Conservation (phyloP, 1,284 basidiomycete genomes). For the Lentinus polychrous region DNA sequence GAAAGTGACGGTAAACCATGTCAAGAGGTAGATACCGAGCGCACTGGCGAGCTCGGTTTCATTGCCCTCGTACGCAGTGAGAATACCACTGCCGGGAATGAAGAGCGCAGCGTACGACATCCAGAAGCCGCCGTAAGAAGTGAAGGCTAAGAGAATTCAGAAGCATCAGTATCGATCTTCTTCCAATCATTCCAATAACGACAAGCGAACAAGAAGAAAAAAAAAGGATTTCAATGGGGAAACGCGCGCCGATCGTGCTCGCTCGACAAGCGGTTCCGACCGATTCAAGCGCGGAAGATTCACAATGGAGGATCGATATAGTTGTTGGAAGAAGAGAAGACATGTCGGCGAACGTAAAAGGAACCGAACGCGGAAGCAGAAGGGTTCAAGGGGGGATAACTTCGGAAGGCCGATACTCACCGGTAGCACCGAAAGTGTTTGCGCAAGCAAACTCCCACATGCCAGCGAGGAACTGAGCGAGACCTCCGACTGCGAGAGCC, state of each 20-base stretch:
- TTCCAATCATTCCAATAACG: background rate
- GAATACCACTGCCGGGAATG: slow-evolving; percentile 58
- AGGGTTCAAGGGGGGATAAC: slow-evolving; percentile 1
- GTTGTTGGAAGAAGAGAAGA: background rate
- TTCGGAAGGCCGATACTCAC: slow-evolving; percentile 32
- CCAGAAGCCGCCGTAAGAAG: slow-evolving; percentile 83
- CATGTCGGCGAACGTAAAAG: background rate
- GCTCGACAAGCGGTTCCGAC: background rate
- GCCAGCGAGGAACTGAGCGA: slow-evolving; percentile 69
- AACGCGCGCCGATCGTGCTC: background rate
- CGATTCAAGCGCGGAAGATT: background rate
- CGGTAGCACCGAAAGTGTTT: slow-evolving; percentile 63
- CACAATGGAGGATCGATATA: too few species aligned
- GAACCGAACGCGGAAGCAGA: background rate
- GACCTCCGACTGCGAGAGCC: slow-evolving; percentile 78
- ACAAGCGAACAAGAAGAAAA: slow-evolving; percentile 1
- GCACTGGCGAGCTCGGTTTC: slow-evolving; percentile 45
- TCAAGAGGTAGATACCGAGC: slow-evolving; percentile 59
- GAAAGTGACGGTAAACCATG: slow-evolving; percentile 69
- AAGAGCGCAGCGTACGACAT: slow-evolving; percentile 66
- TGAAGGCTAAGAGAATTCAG: slow-evolving; percentile 48
- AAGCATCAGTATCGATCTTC: background rate
- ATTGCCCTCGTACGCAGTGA: slow-evolving; percentile 39
- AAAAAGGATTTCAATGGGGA: background rate
- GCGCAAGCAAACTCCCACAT: slow-evolving; percentile 82